Percentiles rank a stretch among this genome's conserved stretches.
Evolutionary conservation across 73 alveolate genomes (phyloP).

Genomic region (Paraurostyla sp.): DNA sequence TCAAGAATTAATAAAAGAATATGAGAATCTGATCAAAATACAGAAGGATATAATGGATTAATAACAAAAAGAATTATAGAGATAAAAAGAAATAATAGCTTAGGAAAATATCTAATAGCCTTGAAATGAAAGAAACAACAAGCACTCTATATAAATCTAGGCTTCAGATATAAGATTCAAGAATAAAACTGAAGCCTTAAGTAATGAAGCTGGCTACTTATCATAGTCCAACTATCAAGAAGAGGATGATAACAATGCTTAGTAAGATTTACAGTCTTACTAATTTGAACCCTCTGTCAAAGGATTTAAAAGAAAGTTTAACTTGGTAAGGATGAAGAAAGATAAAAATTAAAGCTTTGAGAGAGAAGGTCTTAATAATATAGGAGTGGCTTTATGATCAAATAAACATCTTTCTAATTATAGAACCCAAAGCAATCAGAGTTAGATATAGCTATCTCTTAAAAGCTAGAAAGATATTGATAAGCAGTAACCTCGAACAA

Average conservation of each 20-base stretch:
- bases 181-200: not conserved
- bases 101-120: not conserved
- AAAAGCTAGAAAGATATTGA: no score
- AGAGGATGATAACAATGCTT: not conserved
- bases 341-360: not conserved
- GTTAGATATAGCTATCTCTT: no score
- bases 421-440: no score
- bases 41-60: not conserved
- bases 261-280: not conserved
- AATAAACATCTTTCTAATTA: not conserved
- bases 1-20: not conserved
- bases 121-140: not conserved
- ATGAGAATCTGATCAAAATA: not conserved
- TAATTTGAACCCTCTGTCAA: conserved; percentile 31
- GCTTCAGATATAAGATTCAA: not conserved
- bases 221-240: not conserved
- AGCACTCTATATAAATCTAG: not conserved
- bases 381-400: not conserved
- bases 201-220: not conserved
- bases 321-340: not conserved
- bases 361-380: not conserved
- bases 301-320: conserved; percentile 13
- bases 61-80: not conserved
- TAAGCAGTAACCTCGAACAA: no score
- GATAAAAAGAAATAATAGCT: not conserved